Percentiles rank a stretch among this genome's conserved stretches.
phyloP scores from a whole-genome alignment of 139 green algal genomes.

The Coelastrella sp. region DNA sequence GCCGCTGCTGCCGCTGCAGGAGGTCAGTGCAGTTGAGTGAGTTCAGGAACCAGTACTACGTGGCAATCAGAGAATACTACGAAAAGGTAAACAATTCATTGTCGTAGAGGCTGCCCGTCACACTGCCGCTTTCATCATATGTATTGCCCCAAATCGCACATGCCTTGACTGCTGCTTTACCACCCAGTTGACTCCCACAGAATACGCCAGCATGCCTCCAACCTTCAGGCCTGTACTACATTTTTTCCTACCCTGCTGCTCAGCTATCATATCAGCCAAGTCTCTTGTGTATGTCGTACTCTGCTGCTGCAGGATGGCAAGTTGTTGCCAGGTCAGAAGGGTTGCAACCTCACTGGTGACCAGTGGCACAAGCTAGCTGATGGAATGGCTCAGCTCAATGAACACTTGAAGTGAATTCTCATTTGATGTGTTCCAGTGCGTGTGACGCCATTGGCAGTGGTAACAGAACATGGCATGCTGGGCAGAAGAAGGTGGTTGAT shows the following conservation, averaged over 20 bases:
- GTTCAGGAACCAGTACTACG: slow-evolving; percentile 62
- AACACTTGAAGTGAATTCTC: neutral
- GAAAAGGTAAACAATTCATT: slow-evolving; percentile 53
- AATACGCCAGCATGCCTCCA: no score
- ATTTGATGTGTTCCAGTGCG: neutral
- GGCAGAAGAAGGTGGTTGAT: no score
- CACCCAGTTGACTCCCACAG: no score
- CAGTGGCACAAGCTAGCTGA: slow-evolving; percentile 62
- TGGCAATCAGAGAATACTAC: slow-evolving; percentile 73
- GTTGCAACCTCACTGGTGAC: slow-evolving; percentile 63
- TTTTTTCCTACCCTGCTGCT: neutral
- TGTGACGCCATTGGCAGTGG: no score
- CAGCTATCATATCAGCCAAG: neutral
- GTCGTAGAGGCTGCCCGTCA: neutral
- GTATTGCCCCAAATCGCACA: neutral
- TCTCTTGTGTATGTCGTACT: neutral
- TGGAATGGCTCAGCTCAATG: neutral
- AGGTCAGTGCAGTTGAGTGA: slow-evolving; percentile 53
- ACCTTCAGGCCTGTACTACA: neutral
- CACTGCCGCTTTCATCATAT: neutral
- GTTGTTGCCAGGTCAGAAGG: slow-evolving; percentile 70
- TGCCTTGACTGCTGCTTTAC: neutral
- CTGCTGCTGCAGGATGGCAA: slow-evolving; percentile 57
- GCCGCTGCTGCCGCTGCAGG: slow-evolving; percentile 28
- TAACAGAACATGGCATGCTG: no score